Evolutionary conservation across 2,329 filamentous ascomycete genomes (phyloP).

Genomic region (Beauveria brongniartii): DNA sequence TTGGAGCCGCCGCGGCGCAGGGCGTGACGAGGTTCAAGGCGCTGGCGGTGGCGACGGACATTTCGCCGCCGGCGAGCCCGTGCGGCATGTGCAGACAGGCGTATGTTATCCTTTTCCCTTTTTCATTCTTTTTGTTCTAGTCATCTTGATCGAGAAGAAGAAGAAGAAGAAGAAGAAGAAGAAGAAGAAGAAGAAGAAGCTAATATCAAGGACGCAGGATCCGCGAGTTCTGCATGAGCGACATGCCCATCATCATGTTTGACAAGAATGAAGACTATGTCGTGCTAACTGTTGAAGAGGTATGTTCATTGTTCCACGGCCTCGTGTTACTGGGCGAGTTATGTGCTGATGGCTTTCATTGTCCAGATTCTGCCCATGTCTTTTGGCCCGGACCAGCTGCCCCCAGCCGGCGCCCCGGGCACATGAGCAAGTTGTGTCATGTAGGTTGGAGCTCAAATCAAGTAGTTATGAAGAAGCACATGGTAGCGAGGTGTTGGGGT

Average conservation of each 20-base stretch:
- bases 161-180: neutral
- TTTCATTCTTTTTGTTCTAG: no score
- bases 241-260: constrained; percentile 83
- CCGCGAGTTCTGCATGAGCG: constrained; percentile 63
- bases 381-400: constrained; percentile 56
- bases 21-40: constrained; percentile 59
- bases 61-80: constrained; percentile 60
- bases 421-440: neutral
- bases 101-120: constrained; percentile 48
- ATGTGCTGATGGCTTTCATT: neutral
- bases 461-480: neutral
- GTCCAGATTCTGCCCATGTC: constrained; percentile 57
- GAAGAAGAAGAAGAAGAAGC: constrained; percentile 1
- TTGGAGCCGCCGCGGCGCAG: constrained; percentile 67
- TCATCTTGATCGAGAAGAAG: neutral
- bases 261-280: constrained; percentile 68
- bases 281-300: constrained; percentile 62
- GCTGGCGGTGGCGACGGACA: constrained; percentile 78
- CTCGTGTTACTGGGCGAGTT: neutral
- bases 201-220: constrained; percentile 42
- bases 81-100: constrained; percentile 97
- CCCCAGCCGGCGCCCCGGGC: constrained; percentile 24
- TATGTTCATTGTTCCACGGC: constrained; percentile 24
- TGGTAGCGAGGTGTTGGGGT: constrained; percentile 4
- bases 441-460: neutral